Base-by-base conservation (phyloP, 495 filamentous ascomycete species). In the Podospora australis region DNA sequence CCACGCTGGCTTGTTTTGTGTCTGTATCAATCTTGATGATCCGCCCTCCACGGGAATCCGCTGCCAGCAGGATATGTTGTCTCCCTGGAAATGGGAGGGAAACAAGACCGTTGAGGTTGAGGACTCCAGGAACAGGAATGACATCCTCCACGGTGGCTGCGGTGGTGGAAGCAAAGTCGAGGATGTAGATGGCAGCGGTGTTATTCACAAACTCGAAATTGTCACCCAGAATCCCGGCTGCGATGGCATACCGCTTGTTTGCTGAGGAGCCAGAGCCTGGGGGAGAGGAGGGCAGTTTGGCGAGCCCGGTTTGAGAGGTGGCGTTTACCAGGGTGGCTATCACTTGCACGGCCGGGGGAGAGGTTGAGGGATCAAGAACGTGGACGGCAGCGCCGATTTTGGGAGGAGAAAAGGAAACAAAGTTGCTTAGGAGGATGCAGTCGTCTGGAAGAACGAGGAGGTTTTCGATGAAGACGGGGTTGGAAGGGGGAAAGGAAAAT, bases 201-300 rank as follows among this genome's bases (percentile, higher is more conserved):
- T 23, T 23, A 16, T 43, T 43, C 9, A 43, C n/a, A 28, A 43
- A 43, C 40, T 43, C 40, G 17, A 43, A 43, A 14, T 43, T 43
- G 40, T 21, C 23, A 11, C 40, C 40, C 6, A 28, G 9, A 11
- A 43, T 23, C 2, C 40, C 40, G 5, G 40, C 22, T 8, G 40
- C 28, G 20, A 43, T 16, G 40, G 23, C 40, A 23, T 43, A 43
- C 4, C n/a, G 9, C n/a, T n/a, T n/a, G 40, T 26, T 43, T 9
- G 13, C 14, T 2, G 22, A 21, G n/a, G n/a, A n/a, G n/a, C n/a
- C n/a, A n/a, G n/a, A n/a, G n/a, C n/a, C n/a, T n/a, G n/a, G n/a
- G n/a, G n/a, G n/a, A n/a, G n/a, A n/a, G n/a, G n/a, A n/a, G n/a
- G n/a, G n/a, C 13, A 43, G 23, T 13, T 21, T 14, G 20, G 40